These are phyloP conservation scores for Thermoascus crustaceus DNA, from an alignment of 2,329 filamentous ascomycete genomes.

Conservation along the genomic window DNA sequence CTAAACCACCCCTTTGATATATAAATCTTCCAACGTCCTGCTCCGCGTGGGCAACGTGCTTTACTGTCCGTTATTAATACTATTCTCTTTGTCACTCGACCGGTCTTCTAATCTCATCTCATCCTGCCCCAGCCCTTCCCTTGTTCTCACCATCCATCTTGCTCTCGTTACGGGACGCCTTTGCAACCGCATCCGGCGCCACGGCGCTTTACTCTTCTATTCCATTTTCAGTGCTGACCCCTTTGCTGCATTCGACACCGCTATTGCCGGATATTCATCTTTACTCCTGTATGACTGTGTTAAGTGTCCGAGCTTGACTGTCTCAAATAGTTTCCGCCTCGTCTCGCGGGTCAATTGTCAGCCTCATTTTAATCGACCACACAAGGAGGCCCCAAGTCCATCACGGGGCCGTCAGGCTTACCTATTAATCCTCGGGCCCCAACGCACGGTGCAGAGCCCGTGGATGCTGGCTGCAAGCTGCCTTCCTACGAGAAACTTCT, in stretches of 20 bases:
- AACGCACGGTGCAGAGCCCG: not conserved
- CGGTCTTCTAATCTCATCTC: conserved; percentile 4
- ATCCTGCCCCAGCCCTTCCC: not conserved
- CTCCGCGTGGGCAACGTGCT: not conserved
- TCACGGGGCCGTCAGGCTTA: conserved; percentile 2
- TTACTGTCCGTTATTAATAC: not conserved
- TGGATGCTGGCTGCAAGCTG: conserved; percentile 1
- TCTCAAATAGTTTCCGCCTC: not conserved
- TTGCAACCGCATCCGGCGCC: not conserved
- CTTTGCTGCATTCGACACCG: not conserved
- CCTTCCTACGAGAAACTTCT: not conserved
- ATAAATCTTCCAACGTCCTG: not conserved
- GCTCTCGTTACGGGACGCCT: not conserved
- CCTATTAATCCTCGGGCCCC: not conserved
- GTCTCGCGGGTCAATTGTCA: not conserved
- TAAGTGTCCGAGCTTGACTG: not conserved
- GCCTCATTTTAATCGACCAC: conserved; percentile 1
- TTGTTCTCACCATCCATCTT: not conserved
- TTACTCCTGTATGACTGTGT: not conserved
- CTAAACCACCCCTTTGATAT: too few relatives aligned
- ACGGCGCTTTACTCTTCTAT: not conserved
- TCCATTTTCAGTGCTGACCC: not conserved
- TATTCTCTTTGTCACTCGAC: not conserved
- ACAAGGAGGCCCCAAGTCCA: not conserved
- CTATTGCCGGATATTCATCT: not conserved